Evolutionary conservation across 768 basidiomycete genomes (phyloP).

Genomic region (Rhodosporidiobolus odoratus): DNA sequence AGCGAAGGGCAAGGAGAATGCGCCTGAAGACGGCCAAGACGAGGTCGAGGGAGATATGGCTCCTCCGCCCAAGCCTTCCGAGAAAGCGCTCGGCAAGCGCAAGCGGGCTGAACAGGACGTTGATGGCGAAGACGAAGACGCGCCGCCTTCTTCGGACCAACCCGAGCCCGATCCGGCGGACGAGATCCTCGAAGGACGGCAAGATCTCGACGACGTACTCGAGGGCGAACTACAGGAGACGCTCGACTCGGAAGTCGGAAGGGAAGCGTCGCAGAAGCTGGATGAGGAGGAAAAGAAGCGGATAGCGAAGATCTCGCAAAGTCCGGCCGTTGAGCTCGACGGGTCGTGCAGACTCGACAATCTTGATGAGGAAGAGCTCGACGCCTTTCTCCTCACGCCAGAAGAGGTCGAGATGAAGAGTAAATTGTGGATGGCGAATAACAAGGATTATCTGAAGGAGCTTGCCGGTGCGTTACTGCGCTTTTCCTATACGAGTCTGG

Average conservation of each 20-base stretch:
- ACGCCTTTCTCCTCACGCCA: constrained; percentile 65
- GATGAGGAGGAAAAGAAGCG: constrained; percentile 61
- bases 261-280: constrained; percentile 52
- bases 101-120: constrained; percentile 46
- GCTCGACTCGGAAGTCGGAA: constrained; percentile 58
- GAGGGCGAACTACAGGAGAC: constrained; percentile 66
- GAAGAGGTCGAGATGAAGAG: constrained; percentile 81
- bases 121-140: constrained; percentile 8
- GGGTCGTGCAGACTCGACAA: constrained; percentile 47
- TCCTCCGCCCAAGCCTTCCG: constrained; percentile 7
- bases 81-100: constrained; percentile 42
- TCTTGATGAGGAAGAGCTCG: constrained; percentile 85
- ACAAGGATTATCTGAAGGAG: constrained; percentile 81
- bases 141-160: not conserved
- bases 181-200: constrained; percentile 28
- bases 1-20: constrained; percentile 50
- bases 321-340: constrained; percentile 56
- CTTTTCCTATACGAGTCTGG: not conserved
- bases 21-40: too few relatives aligned
- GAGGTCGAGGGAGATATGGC: constrained; percentile 20
- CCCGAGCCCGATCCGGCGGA: constrained; percentile 1
- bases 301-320: constrained; percentile 45
- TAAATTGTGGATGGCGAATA: constrained; percentile 89
- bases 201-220: constrained; percentile 61
- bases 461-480: constrained; percentile 63